Evolutionary conservation across 2,329 filamentous ascomycete species (phyloP), one percentile per base, ranked within the genome.

Genomic region (Ophiostoma triangulosporum): DNA sequence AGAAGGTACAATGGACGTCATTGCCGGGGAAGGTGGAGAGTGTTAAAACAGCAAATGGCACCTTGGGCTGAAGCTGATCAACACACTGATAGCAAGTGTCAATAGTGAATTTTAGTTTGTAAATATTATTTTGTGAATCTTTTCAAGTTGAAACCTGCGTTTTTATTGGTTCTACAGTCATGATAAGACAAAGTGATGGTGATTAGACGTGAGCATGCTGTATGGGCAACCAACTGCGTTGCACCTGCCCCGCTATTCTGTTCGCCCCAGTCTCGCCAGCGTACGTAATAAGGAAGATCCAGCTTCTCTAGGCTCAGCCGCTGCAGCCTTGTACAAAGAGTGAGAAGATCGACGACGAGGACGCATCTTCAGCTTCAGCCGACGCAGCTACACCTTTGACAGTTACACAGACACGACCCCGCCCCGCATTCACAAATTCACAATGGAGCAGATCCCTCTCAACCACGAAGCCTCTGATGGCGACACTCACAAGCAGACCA

Each of bases 401-500:
- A 15, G 8, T 15, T 29, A 45, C 24, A 45, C n/a, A 22, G 22
- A 32, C n/a, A 17, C 6, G 6, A 35, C 29, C 29, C 11, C 46
- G n/a, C 29, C 15, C 33, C 24, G 6, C 15, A 3, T 43, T 8
- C n/a, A n/a, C n/a, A n/a, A n/a, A 38, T 38, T 2, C 51, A 59
- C 51, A 50, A 78, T 78, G 75, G 73, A 83, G 58, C 78, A 84
- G 64, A 81, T 84, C 58, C 82, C 84, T 3, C 76, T 89, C 57
- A 86, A 81, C 64, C 84, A 86, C 66, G 83, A 88, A 67, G 78
- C 84, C 55, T 90, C 86, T 6, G 80, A 83, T 51, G 83, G 83
- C 59, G 76, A 84, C 54, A 88, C 81, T 45, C 75, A 89, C 67
- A 84, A 83, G 58, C 80, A 83, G 65, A 68, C 78, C 56, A 83